These are phyloP conservation scores for Clavulina sp. DNA, from an alignment of 768 basidiomycete genomes.

Conservation along the genomic window DNA sequence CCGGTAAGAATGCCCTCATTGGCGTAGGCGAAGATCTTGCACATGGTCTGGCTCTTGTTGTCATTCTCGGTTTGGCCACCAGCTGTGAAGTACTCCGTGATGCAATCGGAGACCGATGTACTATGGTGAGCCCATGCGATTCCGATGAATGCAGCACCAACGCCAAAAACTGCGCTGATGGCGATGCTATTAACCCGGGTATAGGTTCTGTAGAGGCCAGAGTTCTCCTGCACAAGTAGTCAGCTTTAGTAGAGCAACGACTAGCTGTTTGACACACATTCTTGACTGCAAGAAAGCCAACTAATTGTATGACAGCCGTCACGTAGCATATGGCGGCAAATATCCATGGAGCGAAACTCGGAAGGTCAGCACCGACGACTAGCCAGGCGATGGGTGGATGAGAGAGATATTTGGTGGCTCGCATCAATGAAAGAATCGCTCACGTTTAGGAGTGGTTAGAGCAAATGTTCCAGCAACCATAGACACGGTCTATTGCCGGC, in stretches of 20 bases:
- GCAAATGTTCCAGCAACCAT: conserved; percentile 55
- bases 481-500: conserved; percentile 22
- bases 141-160: conserved; percentile 67
- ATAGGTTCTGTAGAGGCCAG: conserved; percentile 48
- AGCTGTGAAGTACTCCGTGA: conserved; percentile 17
- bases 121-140: conserved; percentile 63
- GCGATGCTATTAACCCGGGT: conserved; percentile 43
- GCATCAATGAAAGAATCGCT: conserved; percentile 19
- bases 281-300: conserved; percentile 73
- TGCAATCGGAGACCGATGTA: conserved; percentile 50
- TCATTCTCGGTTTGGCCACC: conserved; percentile 29
- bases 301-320: conserved; percentile 53
- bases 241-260: conserved; percentile 1
- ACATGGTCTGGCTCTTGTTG: conserved; percentile 50
- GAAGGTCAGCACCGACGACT: conserved; percentile 82
- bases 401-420: not conserved
- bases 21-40: conserved; percentile 83
- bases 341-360: conserved; percentile 54
- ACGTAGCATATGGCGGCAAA: conserved; percentile 62
- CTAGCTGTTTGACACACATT: not conserved
- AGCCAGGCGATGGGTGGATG: not conserved
- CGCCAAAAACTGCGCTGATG: conserved; percentile 44
- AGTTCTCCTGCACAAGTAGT: conserved; percentile 37
- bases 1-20: conserved; percentile 83
- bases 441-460: conserved; percentile 64